Percentiles rank a stretch among this genome's conserved stretches.
phyloP scores from a whole-genome alignment of 1,284 basidiomycete species.

The Phylloboletellus chloephorus region DNA sequence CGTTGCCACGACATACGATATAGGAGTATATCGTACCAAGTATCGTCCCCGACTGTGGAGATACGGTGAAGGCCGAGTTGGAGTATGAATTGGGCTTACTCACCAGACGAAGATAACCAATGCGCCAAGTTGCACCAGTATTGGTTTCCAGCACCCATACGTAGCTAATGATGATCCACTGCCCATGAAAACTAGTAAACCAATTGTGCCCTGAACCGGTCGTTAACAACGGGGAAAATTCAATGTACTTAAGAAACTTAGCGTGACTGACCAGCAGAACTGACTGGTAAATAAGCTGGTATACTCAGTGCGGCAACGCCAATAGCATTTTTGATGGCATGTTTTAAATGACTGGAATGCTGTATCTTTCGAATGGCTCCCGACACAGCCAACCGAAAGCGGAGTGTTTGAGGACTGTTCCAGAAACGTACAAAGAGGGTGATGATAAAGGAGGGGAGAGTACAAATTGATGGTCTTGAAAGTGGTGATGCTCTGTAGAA shows the following conservation, averaged over 20 bases:
- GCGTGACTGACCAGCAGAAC: conserved; percentile 33
- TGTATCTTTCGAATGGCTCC: conserved; percentile 28
- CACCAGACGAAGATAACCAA: conserved; percentile 45
- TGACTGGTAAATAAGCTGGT: conserved; percentile 41
- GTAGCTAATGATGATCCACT: conserved; percentile 50
- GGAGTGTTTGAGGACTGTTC: conserved; percentile 34
- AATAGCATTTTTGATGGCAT: conserved; percentile 44
- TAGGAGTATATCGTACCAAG: conserved; percentile 44
- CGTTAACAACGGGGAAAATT: too few species aligned
- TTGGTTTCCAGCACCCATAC: conserved; percentile 50
- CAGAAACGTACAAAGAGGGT: conserved; percentile 22
- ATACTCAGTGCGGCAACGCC: conserved; percentile 42
- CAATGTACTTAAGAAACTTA: too few species aligned
- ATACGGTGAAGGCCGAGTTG: not conserved
- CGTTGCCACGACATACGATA: conserved; percentile 34
- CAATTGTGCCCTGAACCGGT: conserved; percentile 33
- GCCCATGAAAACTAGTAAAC: conserved; percentile 38
- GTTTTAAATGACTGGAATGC: conserved; percentile 41
- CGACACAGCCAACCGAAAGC: conserved; percentile 34
- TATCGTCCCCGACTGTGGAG: conserved; percentile 39
- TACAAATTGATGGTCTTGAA: not conserved
- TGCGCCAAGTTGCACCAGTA: conserved; percentile 47
- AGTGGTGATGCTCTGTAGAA: not conserved
- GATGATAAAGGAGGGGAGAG: not conserved
- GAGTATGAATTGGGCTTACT: not conserved